These are phyloP conservation scores for Candida mesenterica DNA, from an alignment of 1,139 yeast genomes.

Conservation along the genomic window DNA sequence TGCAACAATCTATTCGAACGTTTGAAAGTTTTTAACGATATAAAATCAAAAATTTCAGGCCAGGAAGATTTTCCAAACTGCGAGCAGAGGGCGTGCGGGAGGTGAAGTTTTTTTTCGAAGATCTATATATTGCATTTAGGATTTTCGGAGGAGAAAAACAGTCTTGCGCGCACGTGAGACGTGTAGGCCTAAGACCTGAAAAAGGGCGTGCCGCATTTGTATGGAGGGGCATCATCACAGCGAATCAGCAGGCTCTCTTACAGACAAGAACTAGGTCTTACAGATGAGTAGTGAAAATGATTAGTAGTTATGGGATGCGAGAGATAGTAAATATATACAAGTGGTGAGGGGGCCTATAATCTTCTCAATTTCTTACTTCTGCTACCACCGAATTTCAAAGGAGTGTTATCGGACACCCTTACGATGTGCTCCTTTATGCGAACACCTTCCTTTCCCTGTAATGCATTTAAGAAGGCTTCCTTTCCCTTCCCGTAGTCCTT, in stretches of 20 bases:
- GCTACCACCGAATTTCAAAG: conserved; percentile 88
- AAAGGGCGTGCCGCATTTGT: no score
- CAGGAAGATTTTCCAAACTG: conserved; percentile 7
- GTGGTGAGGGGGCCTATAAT: conserved; percentile 14
- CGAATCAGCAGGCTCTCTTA: no score
- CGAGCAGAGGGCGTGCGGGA: conserved; percentile 5
- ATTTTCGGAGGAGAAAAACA: no score
- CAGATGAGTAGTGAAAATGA: no score
- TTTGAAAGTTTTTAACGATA: conserved; percentile 5
- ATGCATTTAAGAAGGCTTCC: conserved; percentile 79
- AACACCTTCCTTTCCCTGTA: conserved; percentile 87
- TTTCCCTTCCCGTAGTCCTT: conserved; percentile 88
- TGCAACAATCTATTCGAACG: conserved; percentile 9
- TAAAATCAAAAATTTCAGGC: conserved; percentile 10
- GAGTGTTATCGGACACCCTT: conserved; percentile 74
- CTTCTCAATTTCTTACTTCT: conserved; percentile 84
- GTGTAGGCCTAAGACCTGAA: no score
- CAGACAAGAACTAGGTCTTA: no score
- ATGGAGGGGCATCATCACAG: no score
- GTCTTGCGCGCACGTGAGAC: no score
- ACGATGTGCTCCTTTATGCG: conserved; percentile 60
- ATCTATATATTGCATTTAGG: no score
- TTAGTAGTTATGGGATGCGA: no score
- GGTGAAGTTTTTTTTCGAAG: conserved; percentile 13
- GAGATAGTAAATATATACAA: no score